Evolutionary conservation across 176 grass and related monocot genomes (phyloP).

Genomic region (Carex littledalei): DNA sequence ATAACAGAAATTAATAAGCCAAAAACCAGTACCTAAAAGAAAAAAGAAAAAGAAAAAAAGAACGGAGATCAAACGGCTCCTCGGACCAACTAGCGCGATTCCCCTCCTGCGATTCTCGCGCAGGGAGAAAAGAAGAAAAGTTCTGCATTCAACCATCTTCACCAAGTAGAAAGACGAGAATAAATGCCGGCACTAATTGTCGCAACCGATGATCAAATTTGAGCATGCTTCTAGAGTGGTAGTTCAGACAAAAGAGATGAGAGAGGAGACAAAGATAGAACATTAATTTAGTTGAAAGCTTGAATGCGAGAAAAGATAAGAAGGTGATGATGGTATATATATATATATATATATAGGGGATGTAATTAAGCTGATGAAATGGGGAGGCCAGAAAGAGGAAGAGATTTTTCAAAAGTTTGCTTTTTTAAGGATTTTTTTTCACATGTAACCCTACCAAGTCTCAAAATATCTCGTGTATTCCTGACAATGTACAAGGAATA

Average conservation of each 20-base stretch:
- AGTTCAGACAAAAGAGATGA: neutral
- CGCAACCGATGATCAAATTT: neutral
- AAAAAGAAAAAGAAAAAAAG: neutral
- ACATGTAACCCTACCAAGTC: neutral
- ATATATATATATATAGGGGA: neutral
- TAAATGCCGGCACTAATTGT: neutral
- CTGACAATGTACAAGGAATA: too few relatives aligned
- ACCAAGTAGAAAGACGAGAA: neutral
- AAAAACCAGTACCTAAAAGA: neutral
- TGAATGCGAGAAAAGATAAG: neutral
- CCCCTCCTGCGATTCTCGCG: neutral
- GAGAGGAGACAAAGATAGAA: neutral
- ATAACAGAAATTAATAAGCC: neutral
- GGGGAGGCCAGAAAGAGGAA: neutral
- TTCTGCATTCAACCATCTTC: neutral
- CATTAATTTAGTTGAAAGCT: neutral
- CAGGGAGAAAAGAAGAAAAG: neutral
- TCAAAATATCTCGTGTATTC: neutral
- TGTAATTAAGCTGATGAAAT: neutral
- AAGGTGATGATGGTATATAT: neutral
- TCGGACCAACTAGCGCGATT: constrained; percentile 4
- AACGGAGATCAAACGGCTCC: neutral
- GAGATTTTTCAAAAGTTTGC: neutral
- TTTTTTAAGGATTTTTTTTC: neutral
- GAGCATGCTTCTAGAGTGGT: constrained; percentile 1